Base-by-base conservation (phyloP, 1,284 basidiomycete species). In the Tilletia walkeri region DNA sequence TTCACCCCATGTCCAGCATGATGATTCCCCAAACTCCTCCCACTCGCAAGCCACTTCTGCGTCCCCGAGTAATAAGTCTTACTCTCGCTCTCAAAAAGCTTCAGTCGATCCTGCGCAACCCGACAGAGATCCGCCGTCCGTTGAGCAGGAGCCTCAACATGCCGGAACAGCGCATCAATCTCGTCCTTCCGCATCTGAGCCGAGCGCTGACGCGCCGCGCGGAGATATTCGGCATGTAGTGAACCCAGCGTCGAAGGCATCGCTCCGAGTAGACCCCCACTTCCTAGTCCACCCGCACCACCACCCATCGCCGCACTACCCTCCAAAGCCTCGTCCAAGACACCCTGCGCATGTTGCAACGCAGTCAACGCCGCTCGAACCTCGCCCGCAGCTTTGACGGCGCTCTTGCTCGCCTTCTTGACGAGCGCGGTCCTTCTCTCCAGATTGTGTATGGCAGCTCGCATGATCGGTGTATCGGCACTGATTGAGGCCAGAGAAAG, bases 61-160 rank as follows among this genome's bases (percentile, higher is more conserved):
- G 78, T 80, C n/a, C 71, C 69, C 10, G 75, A 72, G 59, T 82
- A 80, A 66, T 78, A 82, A 1, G 70, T 6, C 67, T 79, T 80
- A 56, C 75, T 77, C 67, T 80, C 75, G 20, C 66, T 68, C 5
- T 79, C 75, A 34, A 80, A 80, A 0, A 47, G 24, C 66, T 79
- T 78, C 65, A 74, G 71, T 10, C 71, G 59, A 16, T 78, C 75
- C 45, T 70, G 71, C 7, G 70, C 71, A 1, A 66, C 68, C 5
- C 76, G 73, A 66, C 79, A 78, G 38, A 73, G 70, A 12, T 78
- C 77, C 47, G 67, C 67, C 30, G 75, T 68, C 34, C 71, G 66
- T 18, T 49, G 47, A 3, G 80, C 71, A 14, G 80, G 80, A 3
- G 59, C 67, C 47, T 76, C 76, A 10, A 80, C 66, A 67, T 68